Evolutionary conservation across 1,139 yeast species (phyloP).

Genomic region (Tardiomyces digboiensis): DNA sequence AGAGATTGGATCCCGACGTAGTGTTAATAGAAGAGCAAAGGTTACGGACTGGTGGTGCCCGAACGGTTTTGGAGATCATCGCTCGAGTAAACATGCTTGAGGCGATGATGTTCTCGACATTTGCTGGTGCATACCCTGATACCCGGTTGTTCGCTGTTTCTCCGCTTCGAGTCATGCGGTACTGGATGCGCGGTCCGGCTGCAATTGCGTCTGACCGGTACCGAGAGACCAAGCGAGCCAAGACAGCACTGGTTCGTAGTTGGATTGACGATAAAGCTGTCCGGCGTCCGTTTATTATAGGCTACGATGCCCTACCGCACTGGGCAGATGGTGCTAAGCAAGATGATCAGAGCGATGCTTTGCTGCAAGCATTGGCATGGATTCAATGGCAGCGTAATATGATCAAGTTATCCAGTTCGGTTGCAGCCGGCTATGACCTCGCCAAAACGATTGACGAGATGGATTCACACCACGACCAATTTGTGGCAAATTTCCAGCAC

Average conservation of each 20-base stretch:
- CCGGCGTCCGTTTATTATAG: conserved; percentile 6
- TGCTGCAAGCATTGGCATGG: conserved; percentile 50
- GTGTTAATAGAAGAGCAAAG: conserved; percentile 48
- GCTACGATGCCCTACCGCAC: background rate
- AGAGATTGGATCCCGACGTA: conserved; percentile 26
- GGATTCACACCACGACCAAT: background rate
- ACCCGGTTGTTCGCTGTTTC: conserved; percentile 14
- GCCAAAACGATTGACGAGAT: background rate
- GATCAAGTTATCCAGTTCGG: background rate
- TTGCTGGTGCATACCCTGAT: conserved; percentile 16
- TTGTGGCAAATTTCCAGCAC: too few relatives aligned
- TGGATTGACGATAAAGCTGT: conserved; percentile 3
- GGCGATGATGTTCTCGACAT: conserved; percentile 34
- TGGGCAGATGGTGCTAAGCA: conserved; percentile 30
- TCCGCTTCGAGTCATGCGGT: conserved; percentile 20
- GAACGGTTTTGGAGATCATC: conserved; percentile 40
- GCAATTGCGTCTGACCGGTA: conserved; percentile 10
- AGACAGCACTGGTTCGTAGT: conserved; percentile 4
- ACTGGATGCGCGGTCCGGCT: conserved; percentile 21
- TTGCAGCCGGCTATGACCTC: background rate
- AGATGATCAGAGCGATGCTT: conserved; percentile 53
- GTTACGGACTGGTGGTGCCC: conserved; percentile 37
- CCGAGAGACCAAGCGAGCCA: conserved; percentile 9
- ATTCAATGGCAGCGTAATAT: conserved; percentile 33
- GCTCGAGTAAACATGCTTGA: conserved; percentile 45